phyloP scores from a whole-genome alignment of 2,329 filamentous ascomycete genomes.

The Apiospora sp. region DNA sequence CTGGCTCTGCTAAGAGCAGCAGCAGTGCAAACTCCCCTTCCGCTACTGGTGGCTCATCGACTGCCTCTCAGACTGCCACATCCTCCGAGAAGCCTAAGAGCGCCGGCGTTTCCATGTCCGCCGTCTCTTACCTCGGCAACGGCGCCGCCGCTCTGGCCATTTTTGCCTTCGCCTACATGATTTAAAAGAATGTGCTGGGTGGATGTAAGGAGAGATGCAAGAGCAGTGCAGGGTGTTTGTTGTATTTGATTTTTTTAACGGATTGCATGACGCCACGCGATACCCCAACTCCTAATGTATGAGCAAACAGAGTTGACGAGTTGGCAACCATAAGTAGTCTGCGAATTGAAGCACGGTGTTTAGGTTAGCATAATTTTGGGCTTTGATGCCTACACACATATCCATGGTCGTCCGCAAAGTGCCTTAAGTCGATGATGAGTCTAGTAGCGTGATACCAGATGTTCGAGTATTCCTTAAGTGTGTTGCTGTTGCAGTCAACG shows the following conservation, averaged over 20 bases:
- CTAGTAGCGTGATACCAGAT: too few species aligned
- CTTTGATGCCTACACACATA: background rate
- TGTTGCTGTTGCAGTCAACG: background rate
- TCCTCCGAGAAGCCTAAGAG: conserved; percentile 34
- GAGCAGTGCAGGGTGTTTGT: background rate
- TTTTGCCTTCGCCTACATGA: conserved; percentile 55
- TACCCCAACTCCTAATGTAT: conserved; percentile 37
- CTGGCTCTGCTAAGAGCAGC: conserved; percentile 35
- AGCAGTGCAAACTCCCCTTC: background rate
- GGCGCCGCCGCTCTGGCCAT: conserved; percentile 60
- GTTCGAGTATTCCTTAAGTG: background rate
- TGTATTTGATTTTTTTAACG: conserved; percentile 11
- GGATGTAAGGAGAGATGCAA: background rate
- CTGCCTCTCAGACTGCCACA: conserved; percentile 30
- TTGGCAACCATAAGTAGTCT: conserved; percentile 30
- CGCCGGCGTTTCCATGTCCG: conserved; percentile 37
- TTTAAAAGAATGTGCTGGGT: conserved; percentile 2
- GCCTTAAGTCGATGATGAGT: too few species aligned
- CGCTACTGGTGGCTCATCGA: conserved; percentile 28
- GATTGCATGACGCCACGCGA: conserved; percentile 31
- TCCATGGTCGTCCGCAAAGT: too few species aligned
- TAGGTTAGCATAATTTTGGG: conserved; percentile 22
- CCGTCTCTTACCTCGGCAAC: conserved; percentile 48
- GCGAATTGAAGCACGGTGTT: conserved; percentile 28
- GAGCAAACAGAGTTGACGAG: conserved; percentile 38